Base-by-base conservation (phyloP, 73 alveolate genomes). In the Paramecium primaurelia region DNA sequence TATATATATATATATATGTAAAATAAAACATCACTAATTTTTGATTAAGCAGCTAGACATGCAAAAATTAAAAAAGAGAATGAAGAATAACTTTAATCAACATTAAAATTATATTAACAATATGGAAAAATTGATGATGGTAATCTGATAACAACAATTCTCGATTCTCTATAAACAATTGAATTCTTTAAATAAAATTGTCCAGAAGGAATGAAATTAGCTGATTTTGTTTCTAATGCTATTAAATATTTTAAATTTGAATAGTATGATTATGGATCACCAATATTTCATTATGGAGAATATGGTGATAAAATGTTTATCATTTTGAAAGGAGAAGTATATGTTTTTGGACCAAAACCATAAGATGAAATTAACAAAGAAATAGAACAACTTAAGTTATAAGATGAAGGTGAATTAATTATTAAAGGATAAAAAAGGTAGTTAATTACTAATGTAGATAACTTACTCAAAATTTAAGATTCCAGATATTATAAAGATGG, bases 141-240 rank as follows among this genome's bases (percentile, higher is more conserved):
- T n/a, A 34, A 64, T 32, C 12, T 64, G 9, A 64, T 64, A 28
- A 51, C 84, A 14, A 64, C 84, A 25, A 64, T 64, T 34, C 51
- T 64, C 58, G 91, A 80, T 26, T 80, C 71, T 45, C 75, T 80
- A 0, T 9, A 18, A 25, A 45, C 75, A 26, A 80, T 80, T 14
- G 91, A 80, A 25, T 80, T 80, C 73, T 47, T 80, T 45, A 80
- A 80, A 44, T 14, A n/a, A 47, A 80, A 49, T 80, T 80, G 91
- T 36, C 58, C 91, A 10, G 71, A 44, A 47, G 84, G 84, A 7
- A 64, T 64, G 84, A 80, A 49, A 20, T 12, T 80, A 45, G 22
- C 28, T 4, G 91, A 80, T 6, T 80, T 45, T 18, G 75, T 80
- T 20, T n/a, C 30, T 20, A 26, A 47, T 26, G 91, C 91, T 7